Conservation (phyloP, 345 rosid species). For the Ceriops decandra region DNA sequence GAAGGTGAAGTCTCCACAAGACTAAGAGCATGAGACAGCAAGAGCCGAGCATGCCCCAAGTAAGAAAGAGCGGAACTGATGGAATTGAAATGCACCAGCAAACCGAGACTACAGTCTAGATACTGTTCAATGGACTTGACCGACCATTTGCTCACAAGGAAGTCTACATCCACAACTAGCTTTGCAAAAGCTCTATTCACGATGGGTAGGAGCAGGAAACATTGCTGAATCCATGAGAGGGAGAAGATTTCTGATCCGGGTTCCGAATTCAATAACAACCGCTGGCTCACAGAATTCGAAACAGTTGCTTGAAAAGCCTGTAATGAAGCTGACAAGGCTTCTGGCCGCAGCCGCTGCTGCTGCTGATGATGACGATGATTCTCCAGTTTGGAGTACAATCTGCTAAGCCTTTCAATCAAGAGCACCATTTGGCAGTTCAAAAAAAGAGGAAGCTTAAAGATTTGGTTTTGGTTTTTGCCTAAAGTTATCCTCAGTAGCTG, state of each 20-base stretch:
- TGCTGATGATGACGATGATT: constrained; percentile 24
- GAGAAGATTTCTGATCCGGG: constrained; percentile 33
- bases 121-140: constrained; percentile 34
- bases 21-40: constrained; percentile 39
- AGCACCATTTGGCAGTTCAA: too few species aligned
- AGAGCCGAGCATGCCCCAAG: constrained; percentile 42
- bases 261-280: constrained; percentile 19
- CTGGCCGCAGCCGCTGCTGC: constrained; percentile 12
- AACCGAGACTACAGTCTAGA: constrained; percentile 41
- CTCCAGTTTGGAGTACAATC: constrained; percentile 46
- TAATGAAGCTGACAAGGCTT: constrained; percentile 31
- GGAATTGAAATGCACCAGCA: constrained; percentile 47
- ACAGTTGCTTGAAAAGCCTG: constrained; percentile 36
- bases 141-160: constrained; percentile 46
- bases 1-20: constrained; percentile 39
- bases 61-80: constrained; percentile 42
- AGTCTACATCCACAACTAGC: constrained; percentile 45
- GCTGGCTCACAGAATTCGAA: constrained; percentile 24
- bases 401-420: constrained; percentile 23
- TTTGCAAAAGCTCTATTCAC: constrained; percentile 51
- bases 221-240: constrained; percentile 38
- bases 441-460: too few species aligned
- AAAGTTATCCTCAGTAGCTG: too few species aligned
- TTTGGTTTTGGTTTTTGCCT: too few species aligned
- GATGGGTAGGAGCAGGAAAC: constrained; percentile 39